Percentiles rank a stretch among this genome's conserved stretches.
phyloP scores from a whole-genome alignment of 345 rosid species.

The Acer negundo region DNA sequence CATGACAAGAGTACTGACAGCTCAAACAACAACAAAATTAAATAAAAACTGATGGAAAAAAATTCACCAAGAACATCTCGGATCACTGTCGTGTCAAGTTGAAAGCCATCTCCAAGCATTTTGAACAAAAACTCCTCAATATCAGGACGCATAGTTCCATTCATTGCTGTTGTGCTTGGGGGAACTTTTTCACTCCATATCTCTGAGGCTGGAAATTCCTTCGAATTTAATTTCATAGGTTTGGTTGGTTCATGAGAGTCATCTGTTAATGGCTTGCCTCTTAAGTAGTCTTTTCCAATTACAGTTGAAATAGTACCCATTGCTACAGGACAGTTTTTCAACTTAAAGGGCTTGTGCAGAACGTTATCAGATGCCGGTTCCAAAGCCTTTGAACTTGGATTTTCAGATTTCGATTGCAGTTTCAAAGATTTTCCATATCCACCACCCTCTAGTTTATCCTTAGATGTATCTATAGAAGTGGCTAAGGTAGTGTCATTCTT shows the following conservation, averaged over 20 bases:
- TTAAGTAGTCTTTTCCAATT: constrained; percentile 46
- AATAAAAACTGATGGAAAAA: constrained; percentile 6
- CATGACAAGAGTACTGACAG: background rate
- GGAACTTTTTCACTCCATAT: constrained; percentile 36
- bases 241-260: constrained; percentile 35
- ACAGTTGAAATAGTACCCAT: constrained; percentile 47
- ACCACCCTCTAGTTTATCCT: constrained; percentile 6
- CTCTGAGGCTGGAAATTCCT: constrained; percentile 44
- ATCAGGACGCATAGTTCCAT: constrained; percentile 27
- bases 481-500: constrained; percentile 20
- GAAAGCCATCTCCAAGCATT: constrained; percentile 60
- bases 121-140: constrained; percentile 50
- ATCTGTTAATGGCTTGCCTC: constrained; percentile 29
- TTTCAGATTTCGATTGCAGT: no score
- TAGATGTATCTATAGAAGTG: background rate
- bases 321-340: constrained; percentile 39
- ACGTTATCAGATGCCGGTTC: constrained; percentile 10
- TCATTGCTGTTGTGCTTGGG: constrained; percentile 11
- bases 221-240: constrained; percentile 48
- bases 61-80: constrained; percentile 52
- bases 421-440: background rate
- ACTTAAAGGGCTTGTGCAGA: constrained; percentile 25
- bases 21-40: background rate
- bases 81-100: constrained; percentile 47
- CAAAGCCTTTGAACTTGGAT: background rate